phyloP scores from a whole-genome alignment of 208 protist genomes.

The Crithidia brevicula region DNA sequence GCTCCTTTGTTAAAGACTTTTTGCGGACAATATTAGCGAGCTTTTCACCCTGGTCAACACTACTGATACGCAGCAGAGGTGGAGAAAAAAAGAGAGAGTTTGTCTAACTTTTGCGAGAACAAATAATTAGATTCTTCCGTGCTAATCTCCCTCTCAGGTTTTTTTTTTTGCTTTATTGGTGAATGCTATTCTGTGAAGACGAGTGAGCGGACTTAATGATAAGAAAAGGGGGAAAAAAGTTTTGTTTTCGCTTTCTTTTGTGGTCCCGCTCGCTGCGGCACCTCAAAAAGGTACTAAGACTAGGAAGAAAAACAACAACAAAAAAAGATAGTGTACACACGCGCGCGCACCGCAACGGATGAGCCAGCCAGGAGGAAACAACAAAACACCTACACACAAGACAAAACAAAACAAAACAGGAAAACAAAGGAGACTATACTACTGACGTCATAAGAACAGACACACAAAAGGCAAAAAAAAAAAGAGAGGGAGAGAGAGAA shows the following conservation, averaged over 20 bases:
- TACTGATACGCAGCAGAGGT: constrained; percentile 7
- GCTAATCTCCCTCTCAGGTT: not conserved
- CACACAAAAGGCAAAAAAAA: not conserved
- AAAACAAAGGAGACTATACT: not conserved
- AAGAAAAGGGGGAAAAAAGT: not conserved
- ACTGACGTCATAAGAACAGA: too few relatives aligned
- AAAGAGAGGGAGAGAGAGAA: not conserved
- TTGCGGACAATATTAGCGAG: too few relatives aligned
- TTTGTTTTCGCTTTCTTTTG: too few relatives aligned
- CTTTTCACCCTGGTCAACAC: too few relatives aligned
- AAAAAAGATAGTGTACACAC: too few relatives aligned
- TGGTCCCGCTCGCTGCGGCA: too few relatives aligned
- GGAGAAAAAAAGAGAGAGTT: constrained; percentile 4
- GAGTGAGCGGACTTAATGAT: not conserved
- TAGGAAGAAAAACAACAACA: too few relatives aligned
- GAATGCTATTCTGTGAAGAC: constrained; percentile 7
- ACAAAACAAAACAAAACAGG: not conserved
- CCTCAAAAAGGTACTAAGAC: too few relatives aligned
- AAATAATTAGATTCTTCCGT: not conserved
- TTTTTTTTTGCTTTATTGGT: not conserved
- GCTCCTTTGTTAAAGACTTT: too few relatives aligned
- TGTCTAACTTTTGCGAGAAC: not conserved
- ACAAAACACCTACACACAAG: not conserved
- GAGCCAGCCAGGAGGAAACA: too few relatives aligned
- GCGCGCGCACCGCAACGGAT: too few relatives aligned